Evolutionary conservation across 306 rosid genomes (phyloP).

Genomic region (Cucurbita pepo): DNA sequence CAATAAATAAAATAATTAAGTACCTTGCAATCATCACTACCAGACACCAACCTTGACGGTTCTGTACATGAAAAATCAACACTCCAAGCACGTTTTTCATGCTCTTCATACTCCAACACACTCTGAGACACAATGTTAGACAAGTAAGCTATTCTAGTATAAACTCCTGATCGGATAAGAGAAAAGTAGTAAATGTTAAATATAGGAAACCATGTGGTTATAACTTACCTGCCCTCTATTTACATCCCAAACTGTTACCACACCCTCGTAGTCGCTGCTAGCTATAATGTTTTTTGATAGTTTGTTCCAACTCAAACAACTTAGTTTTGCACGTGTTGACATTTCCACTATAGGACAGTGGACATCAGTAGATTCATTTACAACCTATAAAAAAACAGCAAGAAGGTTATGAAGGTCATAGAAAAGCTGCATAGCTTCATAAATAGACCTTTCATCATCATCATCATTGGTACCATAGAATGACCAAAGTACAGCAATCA

Average conservation of each 20-base stretch:
- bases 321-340: constrained; percentile 91
- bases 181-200: background rate
- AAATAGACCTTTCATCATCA: background rate
- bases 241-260: constrained; percentile 94
- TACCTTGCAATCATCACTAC: constrained; percentile 99
- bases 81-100: constrained; percentile 99
- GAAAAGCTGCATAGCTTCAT: background rate
- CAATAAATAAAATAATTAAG: background rate
- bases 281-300: constrained; percentile 81
- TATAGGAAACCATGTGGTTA: constrained; percentile 2
- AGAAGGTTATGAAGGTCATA: constrained; percentile 6
- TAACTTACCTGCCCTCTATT: constrained; percentile 68
- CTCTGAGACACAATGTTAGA: constrained; percentile 28
- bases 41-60: constrained; percentile 92
- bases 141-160: background rate
- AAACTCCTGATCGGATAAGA: background rate
- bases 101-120: constrained; percentile 96
- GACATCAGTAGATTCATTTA: constrained; percentile 73
- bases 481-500: background rate
- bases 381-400: constrained; percentile 42
- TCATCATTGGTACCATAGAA: background rate
- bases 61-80: constrained; percentile 92
- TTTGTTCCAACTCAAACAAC: constrained; percentile 99
- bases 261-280: constrained; percentile 96
- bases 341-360: constrained; percentile 92